Base-by-base conservation (phyloP, 805 yeast species). In the Candida alai region DNA sequence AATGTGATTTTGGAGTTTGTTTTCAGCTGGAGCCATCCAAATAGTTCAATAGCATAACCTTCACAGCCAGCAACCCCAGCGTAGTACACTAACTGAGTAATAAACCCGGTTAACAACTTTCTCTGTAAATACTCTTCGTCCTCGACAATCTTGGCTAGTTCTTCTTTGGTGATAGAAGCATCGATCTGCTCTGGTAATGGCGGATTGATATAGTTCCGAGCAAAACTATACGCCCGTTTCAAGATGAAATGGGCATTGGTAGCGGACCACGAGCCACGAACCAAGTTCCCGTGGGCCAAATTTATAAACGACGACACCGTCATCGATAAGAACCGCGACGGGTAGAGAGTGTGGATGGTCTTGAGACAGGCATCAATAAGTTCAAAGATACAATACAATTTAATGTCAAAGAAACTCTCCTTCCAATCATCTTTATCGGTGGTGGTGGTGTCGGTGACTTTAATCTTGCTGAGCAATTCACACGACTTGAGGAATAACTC, bases 261-360 rank as follows among this genome's bases (percentile, higher is more conserved):
- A 10, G 36, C 25, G 7, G 40, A 18, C 24, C 20, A 18, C 27
- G 32, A 16, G 19, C 14, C 28, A 9, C 25, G 32, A 18, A 35
- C 14, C n/a, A 39, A 28, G 30, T 45, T 36, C 15, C 27, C 36
- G 28, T 28, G 28, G 6, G 37, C 40, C 21, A 76, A 69, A 31
- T 76, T 76, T 34, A 81, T 58, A 23, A 80, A 54, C 0, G 87
- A 68, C 1, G 82, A 53, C 0, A 79, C 71, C 0, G 80, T 76
- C 73, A 85, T 81, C 1, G 82, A 70, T 30, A 89, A 60, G 49
- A 84, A 88, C 41, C 83, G 75, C 1, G 95, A 83, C 6, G 97
- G 96, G 49, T 80, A 78, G 13, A 76, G 53, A 0, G 95, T 84
- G 24, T 67, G 62, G 40, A 86, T 80, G 38, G 80, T 63, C 43